Evolutionary conservation across 2,329 filamentous ascomycete species (phyloP).

Genomic region (Fusarium verrucosum): DNA sequence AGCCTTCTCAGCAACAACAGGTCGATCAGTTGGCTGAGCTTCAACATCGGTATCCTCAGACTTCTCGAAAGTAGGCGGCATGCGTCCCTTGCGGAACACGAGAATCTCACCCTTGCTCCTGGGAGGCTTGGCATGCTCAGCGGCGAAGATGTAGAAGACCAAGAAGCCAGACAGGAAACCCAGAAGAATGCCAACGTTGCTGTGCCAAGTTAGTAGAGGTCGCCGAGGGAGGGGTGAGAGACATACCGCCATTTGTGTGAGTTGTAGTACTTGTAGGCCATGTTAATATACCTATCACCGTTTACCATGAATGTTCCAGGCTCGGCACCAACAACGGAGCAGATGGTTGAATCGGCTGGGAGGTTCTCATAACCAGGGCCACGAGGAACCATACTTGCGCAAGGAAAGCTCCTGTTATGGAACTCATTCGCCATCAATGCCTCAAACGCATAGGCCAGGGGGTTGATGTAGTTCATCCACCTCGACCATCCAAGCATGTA

Average conservation of each 20-base stretch:
- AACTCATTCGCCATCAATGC: constrained; percentile 44
- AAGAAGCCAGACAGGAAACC: constrained; percentile 72
- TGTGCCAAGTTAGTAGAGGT: not conserved
- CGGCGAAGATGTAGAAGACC: constrained; percentile 67
- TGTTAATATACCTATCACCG: constrained; percentile 68
- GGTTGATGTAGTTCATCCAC: constrained; percentile 73
- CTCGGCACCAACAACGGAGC: constrained; percentile 63
- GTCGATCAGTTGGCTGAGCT: constrained; percentile 41
- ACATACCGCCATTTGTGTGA: constrained; percentile 62
- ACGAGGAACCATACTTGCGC: constrained; percentile 59
- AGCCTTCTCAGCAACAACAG: constrained; percentile 36
- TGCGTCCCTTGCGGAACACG: constrained; percentile 67
- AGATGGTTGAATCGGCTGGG: constrained; percentile 59
- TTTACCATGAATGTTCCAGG: constrained; percentile 63
- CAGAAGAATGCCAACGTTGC: constrained; percentile 74
- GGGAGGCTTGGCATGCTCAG: constrained; percentile 71
- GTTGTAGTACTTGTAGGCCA: constrained; percentile 65
- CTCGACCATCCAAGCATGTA: constrained; percentile 49
- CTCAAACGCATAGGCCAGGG: constrained; percentile 63
- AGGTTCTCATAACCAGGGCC: constrained; percentile 48
- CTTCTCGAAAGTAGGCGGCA: constrained; percentile 68
- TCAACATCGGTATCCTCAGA: constrained; percentile 49
- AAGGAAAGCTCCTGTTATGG: constrained; percentile 64
- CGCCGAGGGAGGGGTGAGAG: rapidly evolving
- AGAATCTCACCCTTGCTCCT: constrained; percentile 73